Evolutionary conservation across 306 rosid genomes (phyloP), one percentile per base, ranked within the genome.

Genomic region (Parietaria judaica): DNA sequence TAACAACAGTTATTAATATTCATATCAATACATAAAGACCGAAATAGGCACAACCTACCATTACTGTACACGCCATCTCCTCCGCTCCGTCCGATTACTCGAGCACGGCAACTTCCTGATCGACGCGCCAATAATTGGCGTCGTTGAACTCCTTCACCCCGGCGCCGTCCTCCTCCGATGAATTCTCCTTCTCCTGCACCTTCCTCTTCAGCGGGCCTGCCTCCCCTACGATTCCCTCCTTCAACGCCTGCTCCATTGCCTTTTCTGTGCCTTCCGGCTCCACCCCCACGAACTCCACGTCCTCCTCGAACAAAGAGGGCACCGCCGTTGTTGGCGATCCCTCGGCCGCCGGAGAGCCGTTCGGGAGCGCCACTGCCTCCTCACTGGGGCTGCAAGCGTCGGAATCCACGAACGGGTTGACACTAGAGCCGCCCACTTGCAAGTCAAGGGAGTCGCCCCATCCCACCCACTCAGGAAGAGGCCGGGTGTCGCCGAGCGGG

Each of bases 151-250:
- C 99, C 79, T 94, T 88, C 57, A 72, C 76, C 56, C 81, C 97
- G 51, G 89, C 79, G 45, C 79, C 85, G 49, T 78, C 89, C 37
- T 83, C 97, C 0, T 86, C 99, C 0, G 90, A 61, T 36, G 91
- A 61, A 38, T 74, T 79, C 46, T 89, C 97, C 63, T 84, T 89
- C 61, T 84, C 94, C 23, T 81, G 66, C 60, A 61, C 87, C 79
- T 86, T 83, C 70, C 86, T 86, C 85, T 86, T 88, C 84, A 94
- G 73, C n/a, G 99, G 97, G 58, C 97, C 99, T 6, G 95, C 99
- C 78, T 94, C 97, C 72, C 97, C 99, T 49, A 94, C 99, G 70
- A 86, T 86, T 9, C 97, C 99, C 80, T 94, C 97, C 78, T 94
- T 94, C 38, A 94, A 88, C 60, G 99, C 99, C 67, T 88, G 99